Conservation (phyloP, 2,329 filamentous ascomycete species). For the Plectosphaerella sp. region DNA sequence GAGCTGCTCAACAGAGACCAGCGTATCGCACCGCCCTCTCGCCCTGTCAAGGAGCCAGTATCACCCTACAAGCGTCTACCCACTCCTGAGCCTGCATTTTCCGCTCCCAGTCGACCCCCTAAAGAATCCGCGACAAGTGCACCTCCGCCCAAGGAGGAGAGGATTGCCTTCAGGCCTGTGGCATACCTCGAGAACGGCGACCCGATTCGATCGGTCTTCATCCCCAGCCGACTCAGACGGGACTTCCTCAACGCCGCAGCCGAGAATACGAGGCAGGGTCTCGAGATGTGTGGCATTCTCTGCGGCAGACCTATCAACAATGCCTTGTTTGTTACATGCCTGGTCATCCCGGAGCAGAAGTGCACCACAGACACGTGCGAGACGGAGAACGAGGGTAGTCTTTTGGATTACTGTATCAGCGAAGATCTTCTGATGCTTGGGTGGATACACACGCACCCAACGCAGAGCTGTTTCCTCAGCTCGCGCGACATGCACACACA, state of each 20-base stretch:
- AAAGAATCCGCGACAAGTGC: slow-evolving; percentile 21
- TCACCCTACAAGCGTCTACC: slow-evolving; percentile 3
- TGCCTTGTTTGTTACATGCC: slow-evolving; percentile 82
- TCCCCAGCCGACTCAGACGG: slow-evolving; percentile 70
- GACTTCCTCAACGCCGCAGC: slow-evolving; percentile 71
- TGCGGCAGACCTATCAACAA: slow-evolving; percentile 90
- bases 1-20: slow-evolving; percentile 9
- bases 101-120: slow-evolving; percentile 27
- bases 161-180: slow-evolving; percentile 76
- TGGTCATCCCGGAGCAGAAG: slow-evolving; percentile 88
- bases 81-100: not conserved
- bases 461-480: slow-evolving; percentile 97
- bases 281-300: slow-evolving; percentile 94
- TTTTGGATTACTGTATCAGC: slow-evolving; percentile 85
- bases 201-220: slow-evolving; percentile 80
- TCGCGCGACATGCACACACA: slow-evolving; percentile 92
- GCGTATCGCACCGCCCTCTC: slow-evolving; percentile 1
- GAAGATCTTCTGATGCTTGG: slow-evolving; percentile 83
- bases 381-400: slow-evolving; percentile 76
- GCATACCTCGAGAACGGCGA: slow-evolving; percentile 88
- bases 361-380: slow-evolving; percentile 93
- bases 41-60: slow-evolving; percentile 9
- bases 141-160: slow-evolving; percentile 40
- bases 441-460: slow-evolving; percentile 98
- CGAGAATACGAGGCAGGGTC: slow-evolving; percentile 71